phyloP scores from a whole-genome alignment of 2,329 filamentous ascomycete genomes.

The Colletotrichum echinochloae region DNA sequence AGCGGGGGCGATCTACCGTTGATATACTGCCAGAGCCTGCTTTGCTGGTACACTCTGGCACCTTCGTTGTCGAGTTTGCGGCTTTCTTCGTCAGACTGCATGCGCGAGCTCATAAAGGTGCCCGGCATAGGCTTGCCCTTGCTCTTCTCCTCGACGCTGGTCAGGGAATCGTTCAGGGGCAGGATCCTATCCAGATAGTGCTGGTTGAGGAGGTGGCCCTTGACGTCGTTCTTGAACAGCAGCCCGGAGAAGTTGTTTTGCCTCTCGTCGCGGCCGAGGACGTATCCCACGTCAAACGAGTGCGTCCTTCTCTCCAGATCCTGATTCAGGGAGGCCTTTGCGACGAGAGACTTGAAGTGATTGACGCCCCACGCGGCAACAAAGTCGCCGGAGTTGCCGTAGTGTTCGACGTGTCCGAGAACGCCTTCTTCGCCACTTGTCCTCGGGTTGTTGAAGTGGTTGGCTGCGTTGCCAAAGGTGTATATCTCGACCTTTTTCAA shows the following conservation, averaged over 20 bases:
- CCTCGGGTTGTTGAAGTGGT: constrained; percentile 82
- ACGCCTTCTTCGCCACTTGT: constrained; percentile 57
- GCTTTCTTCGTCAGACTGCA: not conserved
- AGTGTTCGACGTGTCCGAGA: constrained; percentile 81
- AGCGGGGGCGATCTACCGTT: constrained; percentile 1
- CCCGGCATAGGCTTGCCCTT: constrained; percentile 17
- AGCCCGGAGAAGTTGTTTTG: constrained; percentile 69
- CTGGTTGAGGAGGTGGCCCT: constrained; percentile 70
- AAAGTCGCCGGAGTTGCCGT: constrained; percentile 79
- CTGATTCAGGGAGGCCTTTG: not conserved
- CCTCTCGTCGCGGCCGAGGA: constrained; percentile 15
- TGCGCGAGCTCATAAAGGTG: constrained; percentile 12
- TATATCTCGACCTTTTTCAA: constrained; percentile 79
- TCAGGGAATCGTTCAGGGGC: constrained; percentile 47
- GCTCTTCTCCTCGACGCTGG: constrained; percentile 25
- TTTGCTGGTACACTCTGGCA: not conserved
- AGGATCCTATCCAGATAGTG: constrained; percentile 74
- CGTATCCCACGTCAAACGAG: constrained; percentile 53
- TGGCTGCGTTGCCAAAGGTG: constrained; percentile 83
- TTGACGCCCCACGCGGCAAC: constrained; percentile 81
- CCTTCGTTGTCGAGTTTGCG: not conserved
- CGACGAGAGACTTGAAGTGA: constrained; percentile 61
- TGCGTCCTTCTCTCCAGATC: constrained; percentile 51
- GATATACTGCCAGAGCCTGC: constrained; percentile 12
- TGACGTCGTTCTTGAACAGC: constrained; percentile 67